These are phyloP conservation scores for Gryganskiella cystojenkinii DNA, from an alignment of 192 early-diverging fungal genomes.

Conservation along the genomic window DNA sequence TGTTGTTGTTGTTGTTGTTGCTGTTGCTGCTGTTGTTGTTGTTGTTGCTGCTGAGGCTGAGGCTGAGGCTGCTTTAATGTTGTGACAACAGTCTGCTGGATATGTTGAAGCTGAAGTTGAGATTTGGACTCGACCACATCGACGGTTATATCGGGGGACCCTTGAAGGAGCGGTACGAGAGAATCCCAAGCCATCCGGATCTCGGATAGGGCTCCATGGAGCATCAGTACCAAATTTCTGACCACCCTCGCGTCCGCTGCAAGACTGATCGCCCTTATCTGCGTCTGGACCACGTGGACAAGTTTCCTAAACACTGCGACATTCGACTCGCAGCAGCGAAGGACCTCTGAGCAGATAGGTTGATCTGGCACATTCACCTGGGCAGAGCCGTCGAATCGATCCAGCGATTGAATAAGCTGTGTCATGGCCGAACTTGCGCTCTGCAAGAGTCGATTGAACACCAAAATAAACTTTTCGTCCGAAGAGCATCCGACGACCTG, in stretches of 20 bases:
- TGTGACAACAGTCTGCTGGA: not conserved
- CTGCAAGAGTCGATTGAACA: constrained; percentile 46
- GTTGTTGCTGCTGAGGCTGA: constrained; percentile 15
- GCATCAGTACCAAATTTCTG: constrained; percentile 53
- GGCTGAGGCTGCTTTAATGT: too few species aligned
- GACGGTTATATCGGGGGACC: constrained; percentile 21
- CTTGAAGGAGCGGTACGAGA: constrained; percentile 50
- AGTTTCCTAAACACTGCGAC: constrained; percentile 43
- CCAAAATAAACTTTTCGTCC: constrained; percentile 46
- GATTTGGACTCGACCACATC: constrained; percentile 22
- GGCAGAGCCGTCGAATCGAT: constrained; percentile 48
- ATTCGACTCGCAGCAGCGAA: constrained; percentile 47
- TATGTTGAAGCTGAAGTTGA: not conserved
- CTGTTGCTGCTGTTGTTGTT: constrained; percentile 21
- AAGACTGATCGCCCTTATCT: constrained; percentile 45
- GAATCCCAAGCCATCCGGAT: constrained; percentile 58
- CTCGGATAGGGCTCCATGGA: constrained; percentile 56
- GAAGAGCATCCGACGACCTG: constrained; percentile 50
- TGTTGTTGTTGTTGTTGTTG: too few species aligned
- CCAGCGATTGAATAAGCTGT: constrained; percentile 49
- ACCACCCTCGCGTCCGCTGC: constrained; percentile 50
- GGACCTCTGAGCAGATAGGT: constrained; percentile 33
- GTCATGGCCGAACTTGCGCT: constrained; percentile 44
- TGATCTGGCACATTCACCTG: constrained; percentile 41
- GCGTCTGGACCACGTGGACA: constrained; percentile 46